phyloP scores from a whole-genome alignment of 2,329 filamentous ascomycete genomes.

The Colletotrichum trifolii region DNA sequence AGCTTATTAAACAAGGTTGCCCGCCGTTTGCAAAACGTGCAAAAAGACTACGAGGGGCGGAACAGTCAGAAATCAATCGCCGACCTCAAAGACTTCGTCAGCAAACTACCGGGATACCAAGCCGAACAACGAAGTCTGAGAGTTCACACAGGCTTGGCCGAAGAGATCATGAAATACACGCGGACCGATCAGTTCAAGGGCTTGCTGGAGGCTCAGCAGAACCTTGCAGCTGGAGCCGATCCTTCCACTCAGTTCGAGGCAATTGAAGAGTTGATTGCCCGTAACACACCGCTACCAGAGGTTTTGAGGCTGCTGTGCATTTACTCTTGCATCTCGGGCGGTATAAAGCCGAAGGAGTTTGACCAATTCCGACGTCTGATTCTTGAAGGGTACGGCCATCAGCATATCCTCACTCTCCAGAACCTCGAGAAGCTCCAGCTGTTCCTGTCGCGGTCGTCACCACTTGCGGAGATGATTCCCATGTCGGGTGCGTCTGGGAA shows the following conservation, averaged over 20 bases:
- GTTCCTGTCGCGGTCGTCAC: constrained; percentile 80
- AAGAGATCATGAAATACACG: constrained; percentile 95
- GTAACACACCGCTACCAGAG: constrained; percentile 82
- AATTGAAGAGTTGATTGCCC: constrained; percentile 94
- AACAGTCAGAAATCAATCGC: constrained; percentile 86
- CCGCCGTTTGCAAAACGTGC: constrained; percentile 83
- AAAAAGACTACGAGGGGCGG: constrained; percentile 86
- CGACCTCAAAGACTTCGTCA: constrained; percentile 95
- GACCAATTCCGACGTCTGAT: constrained; percentile 90
- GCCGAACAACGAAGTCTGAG: constrained; percentile 94
- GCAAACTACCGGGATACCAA: constrained; percentile 90
- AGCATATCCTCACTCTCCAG: constrained; percentile 90
- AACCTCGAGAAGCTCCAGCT: constrained; percentile 91
- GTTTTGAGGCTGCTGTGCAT: constrained; percentile 89
- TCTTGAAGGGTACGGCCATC: constrained; percentile 92
- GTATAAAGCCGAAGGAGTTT: constrained; percentile 87
- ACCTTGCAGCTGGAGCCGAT: constrained; percentile 89
- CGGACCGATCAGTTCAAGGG: constrained; percentile 89
- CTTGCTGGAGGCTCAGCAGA: constrained; percentile 93
- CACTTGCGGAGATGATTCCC: constrained; percentile 83
- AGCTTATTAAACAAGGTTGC: constrained; percentile 90
- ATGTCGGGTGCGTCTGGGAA: constrained; percentile 71
- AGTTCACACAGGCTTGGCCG: constrained; percentile 89
- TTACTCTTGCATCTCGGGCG: constrained; percentile 90
- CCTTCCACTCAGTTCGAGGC: constrained; percentile 88